phyloP scores from a whole-genome alignment of 306 rosid species.

The Cucumis hystrix region DNA sequence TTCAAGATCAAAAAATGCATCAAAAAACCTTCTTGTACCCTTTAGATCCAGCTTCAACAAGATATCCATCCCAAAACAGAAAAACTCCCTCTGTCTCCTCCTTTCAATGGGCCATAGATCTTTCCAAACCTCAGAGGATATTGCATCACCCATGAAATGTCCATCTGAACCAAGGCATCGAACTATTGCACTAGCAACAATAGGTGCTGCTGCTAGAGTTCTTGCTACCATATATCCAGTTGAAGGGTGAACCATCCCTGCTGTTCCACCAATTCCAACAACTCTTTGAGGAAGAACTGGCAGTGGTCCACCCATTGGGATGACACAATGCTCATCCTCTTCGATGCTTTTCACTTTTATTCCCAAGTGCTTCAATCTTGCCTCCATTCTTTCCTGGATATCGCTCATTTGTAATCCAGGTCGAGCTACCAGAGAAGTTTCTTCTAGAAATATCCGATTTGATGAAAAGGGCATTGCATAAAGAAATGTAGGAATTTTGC shows the following conservation, averaged over 20 bases:
- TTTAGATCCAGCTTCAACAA: constrained; percentile 84
- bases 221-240: constrained; percentile 99
- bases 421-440: constrained; percentile 89
- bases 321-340: constrained; percentile 91
- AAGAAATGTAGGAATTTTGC: constrained; percentile 69
- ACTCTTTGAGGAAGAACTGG: constrained; percentile 93
- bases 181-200: constrained; percentile 76
- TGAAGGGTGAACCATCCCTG: constrained; percentile 99
- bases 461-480: constrained; percentile 99
- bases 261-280: constrained; percentile 95
- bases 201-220: constrained; percentile 91
- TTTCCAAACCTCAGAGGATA: constrained; percentile 73
- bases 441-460: constrained; percentile 78
- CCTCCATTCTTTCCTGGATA: constrained; percentile 87
- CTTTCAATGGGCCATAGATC: constrained; percentile 86
- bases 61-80: constrained; percentile 97
- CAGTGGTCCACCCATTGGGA: constrained; percentile 97
- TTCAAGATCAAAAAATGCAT: constrained; percentile 87
- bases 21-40: constrained; percentile 72
- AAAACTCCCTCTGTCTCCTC: constrained; percentile 94
- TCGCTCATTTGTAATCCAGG: constrained; percentile 80
- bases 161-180: constrained; percentile 49
- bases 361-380: constrained; percentile 76
- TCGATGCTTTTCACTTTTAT: constrained; percentile 84
- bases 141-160: constrained; percentile 35